Evolutionary conservation across 352 stramenopile species (phyloP).

Genomic region (Globisporangium splendens): DNA sequence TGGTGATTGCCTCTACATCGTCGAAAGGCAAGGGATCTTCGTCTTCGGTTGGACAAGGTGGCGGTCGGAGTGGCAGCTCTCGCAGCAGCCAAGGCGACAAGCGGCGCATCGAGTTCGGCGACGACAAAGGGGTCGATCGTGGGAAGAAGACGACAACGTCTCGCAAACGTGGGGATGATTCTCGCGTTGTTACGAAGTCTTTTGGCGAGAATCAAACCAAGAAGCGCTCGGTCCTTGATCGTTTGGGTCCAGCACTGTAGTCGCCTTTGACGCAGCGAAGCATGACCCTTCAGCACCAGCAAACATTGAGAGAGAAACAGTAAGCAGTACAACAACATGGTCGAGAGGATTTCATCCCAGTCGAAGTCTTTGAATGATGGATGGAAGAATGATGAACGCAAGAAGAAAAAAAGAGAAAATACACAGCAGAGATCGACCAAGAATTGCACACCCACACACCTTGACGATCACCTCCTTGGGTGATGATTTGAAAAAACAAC

Average conservation of each 20-base stretch:
- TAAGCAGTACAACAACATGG: too few relatives aligned
- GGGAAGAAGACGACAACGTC: slow-evolving; percentile 15
- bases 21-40: slow-evolving; percentile 18
- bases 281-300: too few relatives aligned
- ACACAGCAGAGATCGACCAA: too few relatives aligned
- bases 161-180: slow-evolving; percentile 30
- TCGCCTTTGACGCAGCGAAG: neutral
- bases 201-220: slow-evolving; percentile 60
- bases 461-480: too few relatives aligned
- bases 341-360: too few relatives aligned
- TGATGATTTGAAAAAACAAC: too few relatives aligned
- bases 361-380: too few relatives aligned
- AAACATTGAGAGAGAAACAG: too few relatives aligned
- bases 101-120: slow-evolving; percentile 57
- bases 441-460: too few relatives aligned
- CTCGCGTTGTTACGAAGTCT: slow-evolving; percentile 29
- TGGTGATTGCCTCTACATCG: slow-evolving; percentile 46
- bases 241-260: slow-evolving; percentile 71
- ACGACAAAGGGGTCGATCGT: slow-evolving; percentile 26
- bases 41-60: neutral
- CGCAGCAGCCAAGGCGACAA: slow-evolving; percentile 26
- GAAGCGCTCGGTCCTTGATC: slow-evolving; percentile 82
- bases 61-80: slow-evolving; percentile 18
- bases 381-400: too few relatives aligned
- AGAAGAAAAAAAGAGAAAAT: too few relatives aligned